Base-by-base conservation (phyloP, 2,329 filamentous ascomycete genomes). In the Alternaria sp. region DNA sequence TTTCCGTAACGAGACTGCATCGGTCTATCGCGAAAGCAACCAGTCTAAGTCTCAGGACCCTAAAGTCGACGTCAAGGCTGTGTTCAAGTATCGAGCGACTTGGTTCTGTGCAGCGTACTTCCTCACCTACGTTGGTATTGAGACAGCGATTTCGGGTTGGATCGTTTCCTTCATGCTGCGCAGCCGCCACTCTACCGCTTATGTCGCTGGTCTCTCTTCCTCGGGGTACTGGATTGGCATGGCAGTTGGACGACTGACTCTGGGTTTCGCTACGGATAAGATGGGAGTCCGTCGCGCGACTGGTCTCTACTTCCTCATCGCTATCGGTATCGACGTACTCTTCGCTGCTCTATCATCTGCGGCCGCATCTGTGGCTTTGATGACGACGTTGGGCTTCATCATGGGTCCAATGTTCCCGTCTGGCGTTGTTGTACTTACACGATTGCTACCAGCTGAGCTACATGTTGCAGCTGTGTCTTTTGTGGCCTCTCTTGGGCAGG, bases 171-270 rank as follows among this genome's bases (percentile, higher is more conserved):
- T 82, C 72, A 84, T 84, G 81, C 71, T 73, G 5, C 78, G 82
- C 3, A 73, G 77, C 13, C 81, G 82, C 5, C 71, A 80, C 44
- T 73, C 78, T 0, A 74, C 80, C 5, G 70, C 76, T 0, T 79
- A 80, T 12, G 64, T 80, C 0, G 78, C 82, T 6, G 80, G 79
- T 9, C 68, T 83, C 0, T 79, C 81, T 10, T 83, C 81, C 0
- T 82, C 82, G 1, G 78, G 78, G 0, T 85, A 83, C 67, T 84
- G 82, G 79, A 71, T 77, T 17, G 83, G 83, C 15, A 83, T 83
- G 80, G 80, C 81, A 0, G 58, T 77, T 6, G 83, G 83, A 0
- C 70, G 83, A 21, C 63, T 78, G 13, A 55, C 63, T 0, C 46
- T 78, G 10, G 76, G 76, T 4, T 66, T 70, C 4, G 49, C 73